Conservation (phyloP, 192 early-diverging fungal species). For the Chytriomyces sp. region DNA sequence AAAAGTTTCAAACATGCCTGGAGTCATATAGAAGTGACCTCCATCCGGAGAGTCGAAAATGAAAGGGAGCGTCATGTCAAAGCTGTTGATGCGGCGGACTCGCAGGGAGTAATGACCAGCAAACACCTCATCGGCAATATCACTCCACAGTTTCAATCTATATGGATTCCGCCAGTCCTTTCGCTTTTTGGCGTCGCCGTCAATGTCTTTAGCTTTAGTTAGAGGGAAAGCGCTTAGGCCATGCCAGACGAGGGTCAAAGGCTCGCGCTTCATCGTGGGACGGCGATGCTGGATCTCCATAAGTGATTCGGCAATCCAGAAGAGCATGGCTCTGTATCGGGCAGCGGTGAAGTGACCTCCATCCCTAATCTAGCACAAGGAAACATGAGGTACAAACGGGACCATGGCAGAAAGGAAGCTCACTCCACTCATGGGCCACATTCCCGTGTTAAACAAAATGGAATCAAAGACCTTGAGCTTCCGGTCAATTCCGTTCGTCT, state of each 20-base stretch:
- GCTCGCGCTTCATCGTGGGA: background rate
- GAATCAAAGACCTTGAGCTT: background rate
- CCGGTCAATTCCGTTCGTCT: conserved; percentile 2
- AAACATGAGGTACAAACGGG: background rate
- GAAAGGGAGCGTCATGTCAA: background rate
- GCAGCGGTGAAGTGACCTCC: background rate
- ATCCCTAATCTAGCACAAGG: background rate
- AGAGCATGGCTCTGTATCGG: background rate
- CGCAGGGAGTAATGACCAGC: background rate
- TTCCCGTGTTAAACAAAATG: background rate
- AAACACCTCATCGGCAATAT: background rate
- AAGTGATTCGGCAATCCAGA: background rate
- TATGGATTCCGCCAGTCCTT: conserved; percentile 15
- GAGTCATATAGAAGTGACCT: background rate
- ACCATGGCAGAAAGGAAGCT: background rate
- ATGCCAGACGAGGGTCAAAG: background rate
- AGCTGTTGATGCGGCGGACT: background rate
- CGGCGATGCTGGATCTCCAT: background rate
- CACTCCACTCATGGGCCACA: background rate
- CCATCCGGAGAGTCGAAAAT: background rate
- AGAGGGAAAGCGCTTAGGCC: background rate
- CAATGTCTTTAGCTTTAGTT: background rate
- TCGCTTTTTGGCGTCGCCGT: background rate
- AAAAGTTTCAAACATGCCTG: background rate
- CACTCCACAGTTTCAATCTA: background rate